Evolutionary conservation across 495 filamentous ascomycete species (phyloP), one percentile per base, ranked within the genome.

Genomic region (Aspergillus heteromorphus): DNA sequence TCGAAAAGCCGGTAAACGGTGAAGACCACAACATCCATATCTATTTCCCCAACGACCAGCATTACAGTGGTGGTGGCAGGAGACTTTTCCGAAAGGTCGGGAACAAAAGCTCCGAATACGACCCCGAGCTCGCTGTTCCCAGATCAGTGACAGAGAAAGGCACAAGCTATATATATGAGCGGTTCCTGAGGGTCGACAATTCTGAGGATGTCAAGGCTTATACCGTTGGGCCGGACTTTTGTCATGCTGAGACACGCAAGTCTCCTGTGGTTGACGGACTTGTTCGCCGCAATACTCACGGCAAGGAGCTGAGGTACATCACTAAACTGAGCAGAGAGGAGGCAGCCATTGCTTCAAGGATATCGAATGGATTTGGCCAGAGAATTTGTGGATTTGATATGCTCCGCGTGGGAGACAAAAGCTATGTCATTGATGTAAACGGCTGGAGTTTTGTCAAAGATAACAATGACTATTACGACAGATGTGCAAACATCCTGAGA

Each of bases 391-490:
- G 93, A 4, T 99, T 99, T 65, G 93, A 99, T 66, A 80, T 99
- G 62, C 80, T 99, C 49, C 85, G 93, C 16, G 87, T 89, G 2
- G 84, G 81, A 21, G 88, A 89, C 14, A 90, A 86, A 70, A 97
- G 92, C 68, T 97, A 89, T 71, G 93, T 99, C 13, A 97, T 99
- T 56, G 93, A 99, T 65, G 95, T 99, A 55, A 99, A 99, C 68
- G 93, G 93, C 16, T 99, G 93, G 93, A 97, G 92, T 63, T 99
- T 99, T 65, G 93, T 99, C 64, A 99, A 99, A 70, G 93, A 99
- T 70, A 99, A 99, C 64, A 91, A 96, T 42, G 91, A 95, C 43
- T 99, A 99, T 62, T 99, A 99, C 62, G 89, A 97, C 63, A 88
- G 88, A 62, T 92, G 87, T 59, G 85, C 93, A 13, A 83, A 72